A percentile compares a stretch with the other conserved stretches of the same genome.
These are phyloP conservation scores for Microdochium bolleyi DNA, from an alignment of 2,329 filamentous ascomycete genomes.

Conservation along the genomic window DNA sequence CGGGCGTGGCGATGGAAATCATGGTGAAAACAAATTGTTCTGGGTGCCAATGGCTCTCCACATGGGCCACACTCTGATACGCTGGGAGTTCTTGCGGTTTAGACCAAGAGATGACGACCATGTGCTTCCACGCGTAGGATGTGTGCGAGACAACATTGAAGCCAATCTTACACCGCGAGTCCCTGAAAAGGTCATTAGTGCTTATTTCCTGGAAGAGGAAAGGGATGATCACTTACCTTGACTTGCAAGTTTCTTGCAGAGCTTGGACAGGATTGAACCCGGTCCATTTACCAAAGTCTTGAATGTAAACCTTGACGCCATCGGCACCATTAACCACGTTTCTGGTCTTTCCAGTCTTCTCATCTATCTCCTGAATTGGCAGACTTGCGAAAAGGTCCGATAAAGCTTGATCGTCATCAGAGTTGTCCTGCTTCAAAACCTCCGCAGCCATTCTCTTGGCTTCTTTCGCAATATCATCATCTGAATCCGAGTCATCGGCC, in stretches of 20 bases:
- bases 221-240: constrained; percentile 46
- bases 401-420: constrained; percentile 41
- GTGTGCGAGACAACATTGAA: constrained; percentile 66
- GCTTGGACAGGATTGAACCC: constrained; percentile 69
- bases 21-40: constrained; percentile 63
- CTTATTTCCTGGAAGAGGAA: background rate
- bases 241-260: constrained; percentile 80
- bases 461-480: constrained; percentile 43
- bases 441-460: constrained; percentile 52
- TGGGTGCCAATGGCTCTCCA: constrained; percentile 37
- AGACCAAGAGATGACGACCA: constrained; percentile 69
- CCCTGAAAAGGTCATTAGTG: constrained; percentile 37
- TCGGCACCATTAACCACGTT: constrained; percentile 45
- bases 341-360: constrained; percentile 46
- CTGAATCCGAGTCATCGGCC: constrained; percentile 15
- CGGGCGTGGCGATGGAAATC: constrained; percentile 64
- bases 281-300: constrained; percentile 78
- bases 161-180: constrained; percentile 57
- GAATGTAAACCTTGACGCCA: constrained; percentile 52
- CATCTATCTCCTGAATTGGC: constrained; percentile 52
- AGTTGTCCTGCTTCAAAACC: constrained; percentile 45
- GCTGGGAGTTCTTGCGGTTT: constrained; percentile 50
- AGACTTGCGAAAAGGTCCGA: constrained; percentile 52
- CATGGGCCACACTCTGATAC: constrained; percentile 21
- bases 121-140: constrained; percentile 68